These are phyloP conservation scores for Mrakiaceae sp. DNA, from an alignment of 1,284 basidiomycete species.

Conservation along the genomic window DNA sequence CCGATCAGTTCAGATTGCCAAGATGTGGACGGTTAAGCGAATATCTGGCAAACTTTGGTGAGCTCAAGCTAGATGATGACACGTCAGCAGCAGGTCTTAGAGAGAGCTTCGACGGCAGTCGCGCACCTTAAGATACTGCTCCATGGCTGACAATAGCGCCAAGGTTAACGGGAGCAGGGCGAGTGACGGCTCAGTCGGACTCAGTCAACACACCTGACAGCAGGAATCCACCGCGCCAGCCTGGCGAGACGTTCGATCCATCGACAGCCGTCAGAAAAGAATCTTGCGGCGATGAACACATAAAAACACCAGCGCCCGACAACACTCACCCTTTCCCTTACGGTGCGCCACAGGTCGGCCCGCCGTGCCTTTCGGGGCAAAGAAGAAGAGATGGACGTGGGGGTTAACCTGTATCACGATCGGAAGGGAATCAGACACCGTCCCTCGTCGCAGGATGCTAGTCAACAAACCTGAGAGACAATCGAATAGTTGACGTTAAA, in stretches of 20 bases:
- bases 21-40: no score
- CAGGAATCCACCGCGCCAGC: conserved; percentile 88
- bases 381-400: conserved; percentile 97
- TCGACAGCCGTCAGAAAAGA: background rate
- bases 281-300: background rate
- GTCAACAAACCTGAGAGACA: conserved; percentile 50
- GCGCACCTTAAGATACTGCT: conserved; percentile 68
- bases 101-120: no score
- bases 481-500: conserved; percentile 94
- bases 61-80: conserved; percentile 49
- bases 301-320: conserved; percentile 13
- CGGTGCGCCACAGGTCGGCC: conserved; percentile 69
- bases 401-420: conserved; percentile 90
- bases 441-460: background rate
- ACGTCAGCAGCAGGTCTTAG: no score
- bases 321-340: conserved; percentile 63
- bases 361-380: conserved; percentile 83
- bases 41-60: conserved; percentile 44
- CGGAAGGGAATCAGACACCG: conserved; percentile 23
- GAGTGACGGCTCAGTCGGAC: background rate
- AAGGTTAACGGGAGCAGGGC: no score
- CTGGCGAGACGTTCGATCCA: conserved; percentile 31
- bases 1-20: no score
- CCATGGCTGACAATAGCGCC: conserved; percentile 44
- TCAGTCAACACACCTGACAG: conserved; percentile 43